Percentiles rank a stretch among this genome's conserved stretches.
Evolutionary conservation across 202 grass and related monocot genomes (phyloP).

Genomic region (Bolboschoenoplectus hybrid): DNA sequence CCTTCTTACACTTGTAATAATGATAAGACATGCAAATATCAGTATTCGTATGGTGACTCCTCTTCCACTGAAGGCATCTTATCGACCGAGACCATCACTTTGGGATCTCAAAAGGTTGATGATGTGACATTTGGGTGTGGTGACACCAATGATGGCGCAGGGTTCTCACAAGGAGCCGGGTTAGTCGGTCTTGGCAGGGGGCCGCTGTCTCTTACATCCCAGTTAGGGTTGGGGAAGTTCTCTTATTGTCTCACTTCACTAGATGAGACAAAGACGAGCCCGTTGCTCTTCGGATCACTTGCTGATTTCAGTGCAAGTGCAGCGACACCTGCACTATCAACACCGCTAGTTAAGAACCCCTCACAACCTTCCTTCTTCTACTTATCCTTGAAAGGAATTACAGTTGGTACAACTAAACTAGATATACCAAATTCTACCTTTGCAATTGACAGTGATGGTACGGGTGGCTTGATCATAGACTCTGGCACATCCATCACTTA

Average conservation of each 20-base stretch:
- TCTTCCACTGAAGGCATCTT: conserved; percentile 66
- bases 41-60: conserved; percentile 63
- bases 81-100: conserved; percentile 65
- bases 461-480: conserved; percentile 74
- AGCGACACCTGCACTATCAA: conserved; percentile 42
- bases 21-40: conserved; percentile 46
- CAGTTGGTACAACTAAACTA: conserved; percentile 47
- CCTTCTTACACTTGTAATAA: conserved; percentile 48
- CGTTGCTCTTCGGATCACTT: conserved; percentile 50
- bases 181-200: conserved; percentile 67
- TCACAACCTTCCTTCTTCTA: conserved; percentile 69
- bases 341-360: conserved; percentile 62
- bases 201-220: conserved; percentile 55
- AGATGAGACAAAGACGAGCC: conserved; percentile 52
- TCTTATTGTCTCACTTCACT: conserved; percentile 83
- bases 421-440: conserved; percentile 47
- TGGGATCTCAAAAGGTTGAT: conserved; percentile 44
- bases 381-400: conserved; percentile 54
- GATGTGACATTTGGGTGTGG: conserved; percentile 65
- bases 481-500: conserved; percentile 74
- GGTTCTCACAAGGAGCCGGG: conserved; percentile 56
- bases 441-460: conserved; percentile 56
- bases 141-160: conserved; percentile 56
- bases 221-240: conserved; percentile 64
- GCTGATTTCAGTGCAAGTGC: conserved; percentile 43